These are phyloP conservation scores for Colletotrichum lindemuthianum DNA, from an alignment of 2,329 filamentous ascomycete species.

Conservation along the genomic window DNA sequence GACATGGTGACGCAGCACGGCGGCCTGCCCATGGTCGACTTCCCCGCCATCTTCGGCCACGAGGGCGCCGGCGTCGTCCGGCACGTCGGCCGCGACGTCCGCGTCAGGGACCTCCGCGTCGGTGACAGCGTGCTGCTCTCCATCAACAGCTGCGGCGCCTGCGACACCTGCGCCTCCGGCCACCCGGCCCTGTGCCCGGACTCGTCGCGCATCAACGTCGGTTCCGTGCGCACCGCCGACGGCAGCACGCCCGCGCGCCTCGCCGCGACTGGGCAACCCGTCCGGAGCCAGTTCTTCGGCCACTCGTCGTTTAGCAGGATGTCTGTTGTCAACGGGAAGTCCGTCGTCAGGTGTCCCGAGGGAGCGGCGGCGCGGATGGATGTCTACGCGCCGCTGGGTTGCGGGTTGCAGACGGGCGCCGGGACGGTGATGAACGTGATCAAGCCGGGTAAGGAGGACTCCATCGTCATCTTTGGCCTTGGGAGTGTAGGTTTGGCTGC, in stretches of 20 bases:
- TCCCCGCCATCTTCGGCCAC: constrained; percentile 88
- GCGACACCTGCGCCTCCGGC: constrained; percentile 99
- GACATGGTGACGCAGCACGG: constrained; percentile 58
- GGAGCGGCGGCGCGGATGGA: constrained; percentile 88
- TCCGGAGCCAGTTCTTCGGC: constrained; percentile 95
- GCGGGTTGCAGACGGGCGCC: constrained; percentile 98
- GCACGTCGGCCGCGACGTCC: constrained; percentile 93
- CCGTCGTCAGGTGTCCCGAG: constrained; percentile 89
- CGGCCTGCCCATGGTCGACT: constrained; percentile 46
- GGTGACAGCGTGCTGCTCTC: constrained; percentile 92
- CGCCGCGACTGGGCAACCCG: constrained; percentile 90
- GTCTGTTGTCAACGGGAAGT: constrained; percentile 98
- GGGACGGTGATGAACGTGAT: constrained; percentile 94
- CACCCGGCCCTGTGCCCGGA: constrained; percentile 89
- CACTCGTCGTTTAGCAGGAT: constrained; percentile 99
- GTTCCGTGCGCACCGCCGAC: constrained; percentile 79
- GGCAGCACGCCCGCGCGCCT: constrained; percentile 92
- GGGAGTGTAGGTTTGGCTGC: constrained; percentile 90
- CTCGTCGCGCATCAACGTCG: constrained; percentile 48
- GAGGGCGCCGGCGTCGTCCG: constrained; percentile 93
- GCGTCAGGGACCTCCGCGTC: constrained; percentile 88
- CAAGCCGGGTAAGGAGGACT: constrained; percentile 88
- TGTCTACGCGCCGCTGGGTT: constrained; percentile 75
- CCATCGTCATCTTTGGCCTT: constrained; percentile 91
- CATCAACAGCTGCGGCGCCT: constrained; percentile 93